Evolutionary conservation across 345 rosid species (phyloP).

Genomic region (Nasturtium officinale): DNA sequence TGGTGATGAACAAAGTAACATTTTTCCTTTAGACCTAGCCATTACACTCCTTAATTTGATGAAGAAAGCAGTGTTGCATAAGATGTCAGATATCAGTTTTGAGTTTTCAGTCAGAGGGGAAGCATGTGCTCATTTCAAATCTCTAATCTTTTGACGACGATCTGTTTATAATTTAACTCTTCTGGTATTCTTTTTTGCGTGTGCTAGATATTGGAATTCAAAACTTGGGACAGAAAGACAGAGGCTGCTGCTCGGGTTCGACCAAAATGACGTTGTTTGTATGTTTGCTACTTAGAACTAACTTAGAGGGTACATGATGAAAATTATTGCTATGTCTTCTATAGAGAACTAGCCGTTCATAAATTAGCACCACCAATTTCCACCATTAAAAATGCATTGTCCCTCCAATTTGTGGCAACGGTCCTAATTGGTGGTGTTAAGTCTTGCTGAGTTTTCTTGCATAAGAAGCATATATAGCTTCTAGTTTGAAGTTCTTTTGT

Average conservation of each 20-base stretch:
- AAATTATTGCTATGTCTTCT: slow-evolving; percentile 11
- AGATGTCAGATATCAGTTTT: slow-evolving; percentile 2
- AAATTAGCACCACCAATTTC: not conserved
- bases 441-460: slow-evolving; percentile 5
- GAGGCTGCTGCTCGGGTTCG: slow-evolving; percentile 67
- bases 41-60: slow-evolving; percentile 10
- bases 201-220: slow-evolving; percentile 89
- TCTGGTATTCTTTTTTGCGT: not conserved
- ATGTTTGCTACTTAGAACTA: slow-evolving; percentile 50
- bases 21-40: not conserved
- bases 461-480: slow-evolving; percentile 11
- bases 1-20: not conserved
- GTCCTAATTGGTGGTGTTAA: slow-evolving; percentile 6
- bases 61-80: not conserved
- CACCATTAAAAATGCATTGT: not conserved
- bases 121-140: not conserved
- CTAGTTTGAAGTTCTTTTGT: slow-evolving; percentile 12
- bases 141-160: not conserved
- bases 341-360: not conserved
- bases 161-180: slow-evolving; percentile 21
- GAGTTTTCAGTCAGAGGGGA: not conserved
- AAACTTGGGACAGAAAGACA: slow-evolving; percentile 90
- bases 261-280: slow-evolving; percentile 74
- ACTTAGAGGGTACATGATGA: slow-evolving; percentile 29
- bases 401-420: slow-evolving; percentile 4